A percentile compares a stretch with the other conserved stretches of the same genome.
Evolutionary conservation across 768 basidiomycete species (phyloP).

Genomic region (Boletus vermiculosoides): DNA sequence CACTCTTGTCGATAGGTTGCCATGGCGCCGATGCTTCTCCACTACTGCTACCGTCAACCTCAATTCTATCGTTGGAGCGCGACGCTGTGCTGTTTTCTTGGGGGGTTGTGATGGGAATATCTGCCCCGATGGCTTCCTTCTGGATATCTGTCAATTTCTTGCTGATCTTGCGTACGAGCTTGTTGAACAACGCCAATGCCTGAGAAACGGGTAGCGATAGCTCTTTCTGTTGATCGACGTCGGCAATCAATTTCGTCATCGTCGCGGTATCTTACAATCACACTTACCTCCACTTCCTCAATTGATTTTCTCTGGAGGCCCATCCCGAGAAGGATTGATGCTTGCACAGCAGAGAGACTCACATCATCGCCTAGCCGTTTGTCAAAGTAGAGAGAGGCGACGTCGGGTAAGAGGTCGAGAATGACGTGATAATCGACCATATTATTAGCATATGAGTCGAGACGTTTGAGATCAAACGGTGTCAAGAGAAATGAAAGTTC

Average conservation of each 20-base stretch:
- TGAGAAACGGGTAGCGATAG: conserved; percentile 84
- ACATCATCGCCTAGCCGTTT: conserved; percentile 63
- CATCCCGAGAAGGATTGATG: conserved; percentile 84
- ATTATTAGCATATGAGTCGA: conserved; percentile 94
- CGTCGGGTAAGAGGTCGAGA: conserved; percentile 82
- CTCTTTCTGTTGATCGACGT: conserved; percentile 51
- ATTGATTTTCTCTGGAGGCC: conserved; percentile 87
- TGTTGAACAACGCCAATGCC: conserved; percentile 85
- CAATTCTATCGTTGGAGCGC: conserved; percentile 15
- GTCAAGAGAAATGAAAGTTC: conserved; percentile 69
- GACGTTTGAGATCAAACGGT: conserved; percentile 93
- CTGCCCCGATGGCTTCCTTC: conserved; percentile 69
- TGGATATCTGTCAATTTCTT: conserved; percentile 75
- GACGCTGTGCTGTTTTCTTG: conserved; percentile 22
- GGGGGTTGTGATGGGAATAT: conserved; percentile 47
- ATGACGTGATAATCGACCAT: conserved; percentile 97
- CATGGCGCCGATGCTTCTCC: conserved; percentile 26
- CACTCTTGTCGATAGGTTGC: conserved; percentile 44
- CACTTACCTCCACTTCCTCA: conserved; percentile 81
- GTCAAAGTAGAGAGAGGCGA: conserved; percentile 86
- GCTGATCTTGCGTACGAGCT: conserved; percentile 82
- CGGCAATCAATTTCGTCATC: conserved; percentile 2
- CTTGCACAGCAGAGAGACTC: conserved; percentile 82
- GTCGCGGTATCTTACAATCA: background rate
- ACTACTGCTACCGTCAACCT: conserved; percentile 4